Percentiles rank a stretch among this genome's conserved stretches.
phyloP scores from a whole-genome alignment of 371 early-diverging fungal genomes.

The Mortierella sp. region DNA sequence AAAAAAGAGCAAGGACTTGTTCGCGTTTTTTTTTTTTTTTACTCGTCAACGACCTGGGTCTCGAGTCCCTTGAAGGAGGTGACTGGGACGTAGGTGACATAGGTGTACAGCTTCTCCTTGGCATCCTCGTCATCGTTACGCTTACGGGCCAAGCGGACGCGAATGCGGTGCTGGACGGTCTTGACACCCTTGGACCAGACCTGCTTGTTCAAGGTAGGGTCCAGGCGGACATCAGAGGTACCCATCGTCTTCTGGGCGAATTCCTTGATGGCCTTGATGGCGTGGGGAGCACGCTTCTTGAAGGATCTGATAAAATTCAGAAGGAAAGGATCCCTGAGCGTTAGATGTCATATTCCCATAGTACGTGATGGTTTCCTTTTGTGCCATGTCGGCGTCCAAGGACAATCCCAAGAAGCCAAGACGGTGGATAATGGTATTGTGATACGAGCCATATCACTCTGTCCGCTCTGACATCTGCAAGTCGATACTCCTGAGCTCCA shows the following conservation, averaged over 20 bases:
- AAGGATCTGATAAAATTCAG: constrained; percentile 70
- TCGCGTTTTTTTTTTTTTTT: too few relatives aligned
- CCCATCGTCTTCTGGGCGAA: constrained; percentile 93
- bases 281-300: constrained; percentile 96
- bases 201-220: constrained; percentile 82
- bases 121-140: constrained; percentile 95
- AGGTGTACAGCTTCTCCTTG: constrained; percentile 94
- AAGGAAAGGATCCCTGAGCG: not conserved
- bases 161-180: constrained; percentile 91
- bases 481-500: too few relatives aligned
- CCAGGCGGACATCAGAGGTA: constrained; percentile 86
- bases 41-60: constrained; percentile 69
- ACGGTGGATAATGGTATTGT: too few relatives aligned
- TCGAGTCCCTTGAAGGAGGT: constrained; percentile 87
- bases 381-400: too few relatives aligned
- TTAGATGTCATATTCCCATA: not conserved
- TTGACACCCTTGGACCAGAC: constrained; percentile 93
- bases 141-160: constrained; percentile 91
- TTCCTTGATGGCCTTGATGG: constrained; percentile 90
- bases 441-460: too few relatives aligned
- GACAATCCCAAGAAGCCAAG: too few relatives aligned
- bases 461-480: too few relatives aligned
- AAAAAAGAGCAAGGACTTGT: not conserved
- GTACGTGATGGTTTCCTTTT: not conserved
- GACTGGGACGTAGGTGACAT: constrained; percentile 86